Conservation (phyloP, 371 early-diverging fungal species). For the Rhizomucor pusillus region DNA sequence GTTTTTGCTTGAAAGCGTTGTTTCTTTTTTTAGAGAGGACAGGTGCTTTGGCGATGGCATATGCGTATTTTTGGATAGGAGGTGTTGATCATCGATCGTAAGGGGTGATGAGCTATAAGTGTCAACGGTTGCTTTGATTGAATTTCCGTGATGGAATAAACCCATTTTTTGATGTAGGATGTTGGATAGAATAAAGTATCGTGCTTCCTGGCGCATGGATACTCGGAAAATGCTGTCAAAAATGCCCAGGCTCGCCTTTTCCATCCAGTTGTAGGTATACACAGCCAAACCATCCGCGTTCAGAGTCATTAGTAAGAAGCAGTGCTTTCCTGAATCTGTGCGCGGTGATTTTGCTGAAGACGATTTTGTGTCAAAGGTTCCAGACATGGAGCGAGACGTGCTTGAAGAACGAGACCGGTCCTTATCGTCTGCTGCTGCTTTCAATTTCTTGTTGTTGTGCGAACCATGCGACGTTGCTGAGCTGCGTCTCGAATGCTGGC, state of each 20-base stretch:
- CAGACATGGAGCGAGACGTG: constrained; percentile 22
- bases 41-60: constrained; percentile 22
- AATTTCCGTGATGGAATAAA: constrained; percentile 56
- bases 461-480: constrained; percentile 25
- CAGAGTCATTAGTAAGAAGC: constrained; percentile 63
- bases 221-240: constrained; percentile 42
- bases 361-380: neutral
- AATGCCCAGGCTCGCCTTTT: constrained; percentile 51
- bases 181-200: constrained; percentile 52
- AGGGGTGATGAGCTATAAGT: constrained; percentile 12
- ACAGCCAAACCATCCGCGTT: constrained; percentile 56
- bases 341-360: constrained; percentile 1
- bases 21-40: constrained; percentile 7
- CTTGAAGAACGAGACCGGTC: constrained; percentile 33
- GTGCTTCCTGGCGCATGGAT: constrained; percentile 50
- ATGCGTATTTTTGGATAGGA: constrained; percentile 22
- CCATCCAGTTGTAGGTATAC: constrained; percentile 75
- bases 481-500: constrained; percentile 27
- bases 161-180: constrained; percentile 75
- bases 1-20: neutral
- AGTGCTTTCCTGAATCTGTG: constrained; percentile 42
- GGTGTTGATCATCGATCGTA: neutral
- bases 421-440: neutral
- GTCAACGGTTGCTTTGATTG: constrained; percentile 23
- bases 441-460: neutral